Evolutionary conservation across 305 asterid genomes (phyloP).

Genomic region (Striga hermonthica): DNA sequence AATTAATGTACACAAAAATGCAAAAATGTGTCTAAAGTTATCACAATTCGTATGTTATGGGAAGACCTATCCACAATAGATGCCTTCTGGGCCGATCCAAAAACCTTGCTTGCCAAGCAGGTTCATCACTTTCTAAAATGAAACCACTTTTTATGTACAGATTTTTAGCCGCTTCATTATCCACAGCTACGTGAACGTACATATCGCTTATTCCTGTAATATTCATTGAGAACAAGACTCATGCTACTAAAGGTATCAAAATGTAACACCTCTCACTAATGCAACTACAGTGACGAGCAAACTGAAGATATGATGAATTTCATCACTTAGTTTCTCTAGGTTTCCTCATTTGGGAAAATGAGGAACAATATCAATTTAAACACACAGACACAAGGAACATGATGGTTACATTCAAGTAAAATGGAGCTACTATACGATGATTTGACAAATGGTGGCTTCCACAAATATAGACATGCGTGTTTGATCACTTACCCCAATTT

Average conservation of each 20-base stretch:
- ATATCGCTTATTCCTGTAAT: slow-evolving; percentile 82
- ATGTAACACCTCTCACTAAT: too few relatives aligned
- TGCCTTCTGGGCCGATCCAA: slow-evolving; percentile 83
- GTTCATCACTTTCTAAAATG: slow-evolving; percentile 72
- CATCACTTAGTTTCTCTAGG: too few relatives aligned
- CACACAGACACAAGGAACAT: not conserved
- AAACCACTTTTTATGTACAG: slow-evolving; percentile 82
- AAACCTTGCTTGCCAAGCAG: slow-evolving; percentile 94
- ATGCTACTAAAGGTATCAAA: not conserved
- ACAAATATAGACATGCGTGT: not conserved
- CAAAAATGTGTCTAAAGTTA: not conserved
- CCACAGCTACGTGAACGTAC: slow-evolving; percentile 88
- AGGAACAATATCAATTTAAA: too few relatives aligned
- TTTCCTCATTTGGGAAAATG: too few relatives aligned
- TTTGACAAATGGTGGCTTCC: too few relatives aligned
- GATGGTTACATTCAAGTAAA: not conserved
- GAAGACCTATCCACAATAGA: slow-evolving; percentile 77
- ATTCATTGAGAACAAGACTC: slow-evolving; percentile 8
- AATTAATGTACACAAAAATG: too few relatives aligned
- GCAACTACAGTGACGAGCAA: too few relatives aligned
- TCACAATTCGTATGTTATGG: slow-evolving; percentile 51
- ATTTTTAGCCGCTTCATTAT: slow-evolving; percentile 76
- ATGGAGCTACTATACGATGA: not conserved
- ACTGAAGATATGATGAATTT: too few relatives aligned
- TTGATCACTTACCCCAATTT: slow-evolving; percentile 61